A percentile compares a stretch with the other conserved stretches of the same genome.
Conservation (phyloP, 2,329 filamentous ascomycete species). For the Elsinoe batatas region DNA sequence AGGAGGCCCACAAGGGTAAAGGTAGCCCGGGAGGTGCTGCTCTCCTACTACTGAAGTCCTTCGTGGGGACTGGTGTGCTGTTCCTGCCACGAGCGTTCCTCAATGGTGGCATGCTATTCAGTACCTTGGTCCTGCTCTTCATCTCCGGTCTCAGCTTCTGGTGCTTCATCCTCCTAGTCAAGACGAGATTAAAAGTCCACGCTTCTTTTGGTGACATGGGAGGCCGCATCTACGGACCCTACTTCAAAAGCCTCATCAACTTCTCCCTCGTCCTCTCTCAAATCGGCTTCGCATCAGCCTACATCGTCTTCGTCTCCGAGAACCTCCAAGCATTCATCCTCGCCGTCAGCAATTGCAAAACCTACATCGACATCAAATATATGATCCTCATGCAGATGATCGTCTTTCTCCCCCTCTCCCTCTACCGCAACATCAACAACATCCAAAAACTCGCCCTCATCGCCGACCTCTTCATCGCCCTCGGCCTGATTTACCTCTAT, state of each 20-base stretch:
- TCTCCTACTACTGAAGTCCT: constrained; percentile 85
- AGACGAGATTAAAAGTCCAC: constrained; percentile 71
- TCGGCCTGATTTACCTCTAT: constrained; percentile 87
- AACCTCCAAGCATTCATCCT: constrained; percentile 92
- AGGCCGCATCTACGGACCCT: constrained; percentile 78
- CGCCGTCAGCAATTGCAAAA: constrained; percentile 80
- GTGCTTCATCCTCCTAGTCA: constrained; percentile 89
- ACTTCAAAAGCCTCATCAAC: constrained; percentile 81
- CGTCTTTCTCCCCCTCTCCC: constrained; percentile 86
- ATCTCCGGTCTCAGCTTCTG: constrained; percentile 89
- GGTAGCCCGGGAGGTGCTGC: constrained; percentile 72
- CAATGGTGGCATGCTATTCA: constrained; percentile 96
- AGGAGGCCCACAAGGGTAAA: constrained; percentile 63
- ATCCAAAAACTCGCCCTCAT: constrained; percentile 89
- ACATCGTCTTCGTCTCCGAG: constrained; percentile 93
- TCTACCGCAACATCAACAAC: constrained; percentile 94
- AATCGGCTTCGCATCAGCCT: constrained; percentile 86
- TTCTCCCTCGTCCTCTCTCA: constrained; percentile 90
- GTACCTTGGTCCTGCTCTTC: constrained; percentile 75
- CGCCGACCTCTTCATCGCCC: constrained; percentile 86
- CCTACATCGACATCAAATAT: constrained; percentile 73
- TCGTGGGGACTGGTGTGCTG: constrained; percentile 90
- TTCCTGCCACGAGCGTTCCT: constrained; percentile 89
- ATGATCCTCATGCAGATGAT: constrained; percentile 92
- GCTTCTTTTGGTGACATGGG: constrained; percentile 98